Base-by-base conservation (phyloP, 331 rosid genomes). In the Spiraea crenata region DNA sequence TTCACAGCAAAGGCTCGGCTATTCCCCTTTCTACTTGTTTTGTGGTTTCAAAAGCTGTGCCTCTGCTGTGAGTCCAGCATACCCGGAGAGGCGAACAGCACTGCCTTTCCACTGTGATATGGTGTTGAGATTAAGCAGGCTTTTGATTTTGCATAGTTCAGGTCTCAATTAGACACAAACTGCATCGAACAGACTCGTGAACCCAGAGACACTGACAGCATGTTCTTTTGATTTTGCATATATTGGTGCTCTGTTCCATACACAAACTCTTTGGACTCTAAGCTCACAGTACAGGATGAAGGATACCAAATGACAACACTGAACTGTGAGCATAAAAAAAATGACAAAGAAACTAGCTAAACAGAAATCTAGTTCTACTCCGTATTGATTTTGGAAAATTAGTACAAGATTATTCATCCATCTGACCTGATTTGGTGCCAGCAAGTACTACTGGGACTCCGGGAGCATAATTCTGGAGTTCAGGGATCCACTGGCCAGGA, bases 1-100 rank as follows among this genome's bases (percentile, higher is more conserved):
- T 95, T 69, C 99, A 91, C 81, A 95, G 99, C 78, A 95, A 95
- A 80, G 99, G 99, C 75, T 86, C 95, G 64, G 97, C 99, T 15
- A 90, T 91, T 80, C 96, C 99, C 0, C 88, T 91, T 57, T 89
- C 96, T 46, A 89, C 99, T 9, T 97, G 97, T 67, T 95, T 91
- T 57, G 91, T 86, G 58, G 90, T 91, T 78, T 95, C 99, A 41
- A 95, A 92, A 85, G 97, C 97, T 14, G 96, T 91, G 55, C 87
- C 97, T 49, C 96, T n/a, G 89, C 97, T 0, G 88, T 82, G 55
- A 95, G 99, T 80, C 97, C 99, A 4, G 81, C 97, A 67, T 93
- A 89, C 91, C 69, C 87, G 60, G 99, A 89, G 63, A 85, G 99
- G 70, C 91, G 97, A 38, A 86, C 92, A 3, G 91, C 97, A 14